Evolutionary conservation across 2,329 filamentous ascomycete genomes (phyloP).

Genomic region (Fusarium torulosum): DNA sequence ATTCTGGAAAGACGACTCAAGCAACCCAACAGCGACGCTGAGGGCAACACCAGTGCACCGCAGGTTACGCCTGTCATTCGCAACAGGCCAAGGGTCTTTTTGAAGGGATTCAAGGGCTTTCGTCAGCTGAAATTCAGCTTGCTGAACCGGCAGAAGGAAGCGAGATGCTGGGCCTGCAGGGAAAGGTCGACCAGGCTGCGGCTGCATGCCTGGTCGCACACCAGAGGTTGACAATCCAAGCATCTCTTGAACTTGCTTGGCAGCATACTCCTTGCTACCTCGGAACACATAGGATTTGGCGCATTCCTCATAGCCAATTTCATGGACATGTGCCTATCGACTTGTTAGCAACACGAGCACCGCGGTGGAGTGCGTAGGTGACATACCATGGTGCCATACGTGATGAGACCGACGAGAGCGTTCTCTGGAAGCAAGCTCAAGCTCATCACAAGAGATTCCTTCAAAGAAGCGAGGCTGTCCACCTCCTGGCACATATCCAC

Average conservation of each 20-base stretch:
- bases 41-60: slow-evolving; percentile 97
- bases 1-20: slow-evolving; percentile 97
- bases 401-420: slow-evolving; percentile 84
- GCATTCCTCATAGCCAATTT: slow-evolving; percentile 97
- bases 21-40: slow-evolving; percentile 90
- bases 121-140: slow-evolving; percentile 97
- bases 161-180: slow-evolving; percentile 85
- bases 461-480: slow-evolving; percentile 83
- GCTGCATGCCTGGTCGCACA: slow-evolving; percentile 79
- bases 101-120: slow-evolving; percentile 96
- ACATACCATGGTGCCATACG: slow-evolving; percentile 90
- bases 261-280: slow-evolving; percentile 96
- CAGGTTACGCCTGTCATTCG: slow-evolving; percentile 89
- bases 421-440: slow-evolving; percentile 84
- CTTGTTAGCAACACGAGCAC: slow-evolving; percentile 36
- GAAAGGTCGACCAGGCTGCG: slow-evolving; percentile 79
- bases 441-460: slow-evolving; percentile 89
- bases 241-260: slow-evolving; percentile 99
- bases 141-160: slow-evolving; percentile 93
- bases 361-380: neutral
- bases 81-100: slow-evolving; percentile 97
- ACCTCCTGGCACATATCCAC: slow-evolving; percentile 92
- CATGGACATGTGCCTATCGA: slow-evolving; percentile 87
- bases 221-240: slow-evolving; percentile 82
- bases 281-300: slow-evolving; percentile 99